Percentiles rank a stretch among this genome's conserved stretches.
These are phyloP conservation scores for Myrica gale DNA, from an alignment of 306 rosid genomes.

Conservation along the genomic window DNA sequence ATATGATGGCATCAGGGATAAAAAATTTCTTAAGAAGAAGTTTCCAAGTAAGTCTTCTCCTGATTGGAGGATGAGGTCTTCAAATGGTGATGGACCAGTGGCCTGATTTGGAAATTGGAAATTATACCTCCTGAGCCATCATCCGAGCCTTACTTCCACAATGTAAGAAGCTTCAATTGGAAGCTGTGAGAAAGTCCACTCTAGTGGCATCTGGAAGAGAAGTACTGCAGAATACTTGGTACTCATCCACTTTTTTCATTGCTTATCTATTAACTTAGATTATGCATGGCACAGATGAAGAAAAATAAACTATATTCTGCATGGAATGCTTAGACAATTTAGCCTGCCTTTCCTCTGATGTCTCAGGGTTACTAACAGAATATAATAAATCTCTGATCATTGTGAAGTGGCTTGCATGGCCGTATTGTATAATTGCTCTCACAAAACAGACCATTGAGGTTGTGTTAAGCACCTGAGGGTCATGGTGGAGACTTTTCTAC, in stretches of 20 bases:
- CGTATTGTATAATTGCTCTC: not conserved
- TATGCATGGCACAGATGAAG: not conserved
- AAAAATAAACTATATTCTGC: not conserved
- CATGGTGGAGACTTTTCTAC: not conserved
- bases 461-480: not conserved
- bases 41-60: slow-evolving; percentile 27
- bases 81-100: slow-evolving; percentile 31
- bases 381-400: not conserved
- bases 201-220: slow-evolving; percentile 25
- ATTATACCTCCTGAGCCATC: slow-evolving; percentile 9
- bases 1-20: slow-evolving; percentile 80
- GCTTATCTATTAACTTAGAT: slow-evolving; percentile 1
- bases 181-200: slow-evolving; percentile 2
- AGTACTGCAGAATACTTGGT: slow-evolving; percentile 1
- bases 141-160: slow-evolving; percentile 13
- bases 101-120: slow-evolving; percentile 14
- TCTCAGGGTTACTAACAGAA: not conserved
- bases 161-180: slow-evolving; percentile 4
- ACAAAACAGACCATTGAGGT: not conserved
- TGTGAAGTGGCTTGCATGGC: not conserved
- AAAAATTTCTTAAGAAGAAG: slow-evolving; percentile 48
- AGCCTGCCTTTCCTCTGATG: not conserved
- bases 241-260: slow-evolving; percentile 13
- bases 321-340: not conserved
- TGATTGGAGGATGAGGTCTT: slow-evolving; percentile 20